Evolutionary conservation across 2,329 filamentous ascomycete genomes (phyloP), one percentile per base, ranked within the genome.

Genomic region (Aureobasidium leucospermi): DNA sequence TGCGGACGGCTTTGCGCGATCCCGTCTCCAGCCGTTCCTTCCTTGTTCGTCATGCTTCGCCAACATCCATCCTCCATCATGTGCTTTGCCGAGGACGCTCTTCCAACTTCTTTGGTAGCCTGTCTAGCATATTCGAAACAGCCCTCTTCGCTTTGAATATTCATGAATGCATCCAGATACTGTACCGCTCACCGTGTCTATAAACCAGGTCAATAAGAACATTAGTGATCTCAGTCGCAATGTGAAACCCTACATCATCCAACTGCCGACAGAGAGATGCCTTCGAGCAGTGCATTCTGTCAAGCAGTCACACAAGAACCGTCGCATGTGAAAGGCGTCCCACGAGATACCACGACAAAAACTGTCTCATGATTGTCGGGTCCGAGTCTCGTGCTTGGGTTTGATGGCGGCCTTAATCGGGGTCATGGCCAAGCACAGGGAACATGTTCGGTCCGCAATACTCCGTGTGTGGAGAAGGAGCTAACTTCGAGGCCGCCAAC

Each of bases 281-380:
- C n/a, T 39, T 6, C 34, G 15, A 15, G 8, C 47, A 28, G 16
- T 36, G 8, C 34, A n/a, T 15, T 28, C 23, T 8, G 10, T 6
- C 32, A 6, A 7, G 7, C 36, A 31, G 15, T 52, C 19, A 15
- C 16, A 23, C 34, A 52, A 41, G n/a, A 41, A n/a, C 6, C 2
- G 6, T 41, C 7, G 48, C 48, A 52, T 41, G 48, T 52, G 48
- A 52, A n/a, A 52, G 48, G 48, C 34, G 48, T 41, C 29, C 48
- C 48, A 29, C 23, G n/a, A 5, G 6, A 38, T 28, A 2, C 7
- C 13, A 52, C 23, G 48, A 31, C 19, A 16, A n/a, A 19, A 16
- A 6, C 9, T 16, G 48, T 52, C 48, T 52, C 48, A 52, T 52
- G 48, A 16, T 39, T 52, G 13, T 8, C 3, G 16, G 48, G 36